Conservation (phyloP, 2,329 filamentous ascomycete species). For the Rhinocladiella similis region DNA sequence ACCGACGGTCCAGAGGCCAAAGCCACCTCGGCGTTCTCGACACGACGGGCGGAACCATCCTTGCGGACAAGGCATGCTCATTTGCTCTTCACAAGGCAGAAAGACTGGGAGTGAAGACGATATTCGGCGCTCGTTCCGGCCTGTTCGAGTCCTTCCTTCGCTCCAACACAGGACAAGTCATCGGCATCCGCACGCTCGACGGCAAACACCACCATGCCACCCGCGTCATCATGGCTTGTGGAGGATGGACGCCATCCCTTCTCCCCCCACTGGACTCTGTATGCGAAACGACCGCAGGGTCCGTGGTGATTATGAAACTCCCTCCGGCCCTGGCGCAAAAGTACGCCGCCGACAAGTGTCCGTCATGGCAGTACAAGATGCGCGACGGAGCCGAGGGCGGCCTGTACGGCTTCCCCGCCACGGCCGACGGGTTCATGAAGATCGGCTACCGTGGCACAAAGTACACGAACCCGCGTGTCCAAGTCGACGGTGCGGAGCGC, state of each 20-base stretch:
- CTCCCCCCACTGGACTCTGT: constrained; percentile 50
- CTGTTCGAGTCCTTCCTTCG: constrained; percentile 33
- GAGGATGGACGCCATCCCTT: constrained; percentile 81
- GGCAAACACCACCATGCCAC: constrained; percentile 3
- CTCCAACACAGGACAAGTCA: constrained; percentile 32
- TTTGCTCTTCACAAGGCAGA: constrained; percentile 47
- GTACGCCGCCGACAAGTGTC: constrained; percentile 47
- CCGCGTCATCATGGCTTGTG: constrained; percentile 67
- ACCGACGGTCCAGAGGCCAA: constrained; percentile 31
- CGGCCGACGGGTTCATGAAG: constrained; percentile 48
- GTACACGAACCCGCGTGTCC: constrained; percentile 46
- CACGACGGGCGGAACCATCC: constrained; percentile 46
- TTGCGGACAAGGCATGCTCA: constrained; percentile 49
- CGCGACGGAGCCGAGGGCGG: constrained; percentile 41
- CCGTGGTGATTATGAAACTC: constrained; percentile 47
- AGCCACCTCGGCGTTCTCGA: constrained; percentile 45
- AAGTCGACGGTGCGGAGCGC: constrained; percentile 38
- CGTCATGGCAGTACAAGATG: constrained; percentile 44
- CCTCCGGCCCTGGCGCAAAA: constrained; percentile 44
- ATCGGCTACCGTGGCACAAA: constrained; percentile 55
- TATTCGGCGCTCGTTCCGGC: constrained; percentile 39
- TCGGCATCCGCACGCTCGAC: constrained; percentile 15
- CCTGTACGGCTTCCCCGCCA: constrained; percentile 51
- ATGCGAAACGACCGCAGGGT: constrained; percentile 52
- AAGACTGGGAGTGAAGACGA: constrained; percentile 42